These are phyloP conservation scores for Claviceps purpurea DNA, from an alignment of 2,329 filamentous ascomycete genomes.

Conservation along the genomic window DNA sequence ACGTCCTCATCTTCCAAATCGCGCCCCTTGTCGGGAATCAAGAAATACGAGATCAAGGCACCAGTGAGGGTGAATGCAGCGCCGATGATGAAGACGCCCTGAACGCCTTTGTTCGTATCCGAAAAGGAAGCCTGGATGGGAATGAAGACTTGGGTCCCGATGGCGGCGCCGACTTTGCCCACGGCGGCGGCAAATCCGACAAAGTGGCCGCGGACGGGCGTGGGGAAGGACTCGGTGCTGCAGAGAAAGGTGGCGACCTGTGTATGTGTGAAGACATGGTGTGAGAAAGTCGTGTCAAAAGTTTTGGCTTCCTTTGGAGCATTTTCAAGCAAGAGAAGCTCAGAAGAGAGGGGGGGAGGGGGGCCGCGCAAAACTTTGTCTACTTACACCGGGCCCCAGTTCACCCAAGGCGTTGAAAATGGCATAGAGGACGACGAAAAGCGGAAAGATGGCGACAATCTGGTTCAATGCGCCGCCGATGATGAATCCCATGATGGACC, in stretches of 20 bases:
- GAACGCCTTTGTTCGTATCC: constrained; percentile 20
- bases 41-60: constrained; percentile 32
- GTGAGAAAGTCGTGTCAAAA: too few species aligned
- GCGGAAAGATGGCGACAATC: constrained; percentile 31
- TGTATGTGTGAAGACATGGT: not conserved
- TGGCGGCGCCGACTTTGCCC: constrained; percentile 36
- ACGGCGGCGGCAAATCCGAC: constrained; percentile 37
- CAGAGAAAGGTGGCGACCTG: constrained; percentile 12
- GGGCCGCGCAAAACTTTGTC: not conserved
- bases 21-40: constrained; percentile 31
- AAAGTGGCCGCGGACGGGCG: constrained; percentile 36
- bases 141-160: constrained; percentile 37
- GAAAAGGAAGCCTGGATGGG: constrained; percentile 28
- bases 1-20: constrained; percentile 30
- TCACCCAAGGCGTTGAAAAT: not conserved
- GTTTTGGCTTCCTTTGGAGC: too few species aligned
- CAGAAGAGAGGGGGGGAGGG: too few species aligned
- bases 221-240: constrained; percentile 31
- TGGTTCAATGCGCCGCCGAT: constrained; percentile 33
- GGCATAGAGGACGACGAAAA: constrained; percentile 39
- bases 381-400: not conserved
- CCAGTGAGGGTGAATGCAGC: constrained; percentile 35
- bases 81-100: constrained; percentile 38
- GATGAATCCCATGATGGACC: constrained; percentile 30
- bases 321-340: too few species aligned